These are phyloP conservation scores for Alternaria triticina DNA, from an alignment of 2,329 filamentous ascomycete genomes.

Conservation along the genomic window DNA sequence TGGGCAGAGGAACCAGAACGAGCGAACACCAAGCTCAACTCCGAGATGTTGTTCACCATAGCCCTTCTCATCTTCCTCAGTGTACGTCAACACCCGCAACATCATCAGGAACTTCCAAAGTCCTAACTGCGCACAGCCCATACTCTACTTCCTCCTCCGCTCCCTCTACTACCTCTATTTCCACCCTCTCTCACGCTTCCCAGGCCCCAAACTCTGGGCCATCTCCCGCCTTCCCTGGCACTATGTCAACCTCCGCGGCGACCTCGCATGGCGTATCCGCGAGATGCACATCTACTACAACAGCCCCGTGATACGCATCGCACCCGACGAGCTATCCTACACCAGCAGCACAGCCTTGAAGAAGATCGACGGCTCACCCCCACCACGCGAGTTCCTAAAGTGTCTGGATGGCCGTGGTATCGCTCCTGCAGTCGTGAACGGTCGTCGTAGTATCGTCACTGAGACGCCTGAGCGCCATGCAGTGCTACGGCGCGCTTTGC, in stretches of 20 bases:
- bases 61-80: background rate
- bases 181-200: slow-evolving; percentile 4
- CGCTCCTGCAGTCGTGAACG: slow-evolving; percentile 1
- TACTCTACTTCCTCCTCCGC: background rate
- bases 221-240: slow-evolving; percentile 6
- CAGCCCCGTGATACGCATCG: slow-evolving; percentile 2
- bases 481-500: background rate
- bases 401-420: slow-evolving; percentile 3
- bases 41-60: background rate
- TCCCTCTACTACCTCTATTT: slow-evolving; percentile 2
- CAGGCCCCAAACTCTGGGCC: slow-evolving; percentile 13
- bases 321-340: slow-evolving; percentile 5
- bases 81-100: background rate
- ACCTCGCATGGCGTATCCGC: background rate
- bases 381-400: slow-evolving; percentile 11
- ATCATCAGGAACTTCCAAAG: background rate
- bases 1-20: background rate
- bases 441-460: background rate
- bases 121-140: background rate
- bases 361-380: slow-evolving; percentile 2
- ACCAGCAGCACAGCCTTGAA: background rate
- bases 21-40: background rate
- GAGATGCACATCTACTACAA: slow-evolving; percentile 2
- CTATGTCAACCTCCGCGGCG: background rate
- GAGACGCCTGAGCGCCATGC: slow-evolving; percentile 2